These are phyloP conservation scores for Hypholoma sublateritium DNA, from an alignment of 768 basidiomycete genomes.

Conservation along the genomic window DNA sequence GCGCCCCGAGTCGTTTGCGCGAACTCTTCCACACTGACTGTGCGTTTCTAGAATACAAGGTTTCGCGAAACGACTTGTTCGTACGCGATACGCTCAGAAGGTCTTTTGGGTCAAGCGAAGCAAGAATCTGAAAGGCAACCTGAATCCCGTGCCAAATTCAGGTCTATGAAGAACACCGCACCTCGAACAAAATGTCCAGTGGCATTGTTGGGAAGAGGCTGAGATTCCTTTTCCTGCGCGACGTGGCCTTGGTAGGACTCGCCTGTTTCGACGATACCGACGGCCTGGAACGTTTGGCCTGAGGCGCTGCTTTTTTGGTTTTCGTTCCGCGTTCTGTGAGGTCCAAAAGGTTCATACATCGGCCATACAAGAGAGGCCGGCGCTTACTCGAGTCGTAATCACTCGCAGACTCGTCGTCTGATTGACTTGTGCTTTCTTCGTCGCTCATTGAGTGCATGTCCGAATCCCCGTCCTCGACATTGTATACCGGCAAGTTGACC, in stretches of 20 bases:
- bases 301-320: background rate
- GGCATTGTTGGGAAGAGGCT: constrained; percentile 23
- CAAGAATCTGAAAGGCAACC: constrained; percentile 19
- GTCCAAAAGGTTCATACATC: no score
- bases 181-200: constrained; percentile 24
- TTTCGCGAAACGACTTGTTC: constrained; percentile 20
- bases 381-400: no score
- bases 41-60: constrained; percentile 16
- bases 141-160: background rate
- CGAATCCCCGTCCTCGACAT: no score
- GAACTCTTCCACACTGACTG: constrained; percentile 25
- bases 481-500: no score
- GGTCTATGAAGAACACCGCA: background rate
- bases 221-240: constrained; percentile 1
- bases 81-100: constrained; percentile 24
- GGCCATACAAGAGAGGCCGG: no score
- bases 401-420: no score
- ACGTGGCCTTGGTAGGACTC: background rate
- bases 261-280: background rate
- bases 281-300: background rate
- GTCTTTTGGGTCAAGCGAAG: constrained; percentile 21
- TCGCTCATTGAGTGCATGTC: no score
- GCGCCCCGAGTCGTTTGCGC: constrained; percentile 13
- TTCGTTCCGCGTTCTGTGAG: no score
- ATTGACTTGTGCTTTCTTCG: no score